These are phyloP conservation scores for Piper longum DNA, from an alignment of 164 flowering plant genomes.

Conservation along the genomic window DNA sequence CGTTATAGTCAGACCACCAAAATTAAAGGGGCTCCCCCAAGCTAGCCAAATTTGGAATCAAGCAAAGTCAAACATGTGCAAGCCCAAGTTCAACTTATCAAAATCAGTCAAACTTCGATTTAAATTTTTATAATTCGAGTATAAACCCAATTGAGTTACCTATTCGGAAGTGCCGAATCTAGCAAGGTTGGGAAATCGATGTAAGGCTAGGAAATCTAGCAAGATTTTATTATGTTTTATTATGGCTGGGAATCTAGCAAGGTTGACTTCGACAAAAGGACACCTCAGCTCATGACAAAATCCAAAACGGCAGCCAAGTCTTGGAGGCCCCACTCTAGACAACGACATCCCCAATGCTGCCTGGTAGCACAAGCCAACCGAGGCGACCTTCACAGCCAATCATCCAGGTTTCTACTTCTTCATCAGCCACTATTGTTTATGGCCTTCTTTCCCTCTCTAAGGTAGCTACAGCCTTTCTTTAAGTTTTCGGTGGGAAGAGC, in stretches of 20 bases:
- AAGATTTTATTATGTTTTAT: no score
- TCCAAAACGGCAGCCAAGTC: constrained; percentile 1
- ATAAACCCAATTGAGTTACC: neutral
- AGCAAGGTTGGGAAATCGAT: neutral
- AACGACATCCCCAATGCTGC: neutral
- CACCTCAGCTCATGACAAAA: neutral
- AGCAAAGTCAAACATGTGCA: no score
- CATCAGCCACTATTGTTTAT: neutral
- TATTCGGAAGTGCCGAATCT: neutral
- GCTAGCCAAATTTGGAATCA: no score
- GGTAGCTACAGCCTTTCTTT: neutral
- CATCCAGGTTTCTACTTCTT: neutral
- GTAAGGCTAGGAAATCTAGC: no score
- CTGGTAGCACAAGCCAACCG: neutral
- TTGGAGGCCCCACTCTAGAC: neutral
- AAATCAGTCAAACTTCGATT: no score
- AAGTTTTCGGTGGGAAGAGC: no score
- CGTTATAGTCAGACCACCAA: no score
- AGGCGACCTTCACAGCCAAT: neutral
- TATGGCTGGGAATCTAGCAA: neutral
- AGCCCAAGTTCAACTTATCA: no score
- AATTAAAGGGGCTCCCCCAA: no score
- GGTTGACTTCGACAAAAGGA: neutral
- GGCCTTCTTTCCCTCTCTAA: neutral
- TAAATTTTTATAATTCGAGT: no score